phyloP scores from a whole-genome alignment of 495 filamentous ascomycete species.

The Aspergillus homomorphus region DNA sequence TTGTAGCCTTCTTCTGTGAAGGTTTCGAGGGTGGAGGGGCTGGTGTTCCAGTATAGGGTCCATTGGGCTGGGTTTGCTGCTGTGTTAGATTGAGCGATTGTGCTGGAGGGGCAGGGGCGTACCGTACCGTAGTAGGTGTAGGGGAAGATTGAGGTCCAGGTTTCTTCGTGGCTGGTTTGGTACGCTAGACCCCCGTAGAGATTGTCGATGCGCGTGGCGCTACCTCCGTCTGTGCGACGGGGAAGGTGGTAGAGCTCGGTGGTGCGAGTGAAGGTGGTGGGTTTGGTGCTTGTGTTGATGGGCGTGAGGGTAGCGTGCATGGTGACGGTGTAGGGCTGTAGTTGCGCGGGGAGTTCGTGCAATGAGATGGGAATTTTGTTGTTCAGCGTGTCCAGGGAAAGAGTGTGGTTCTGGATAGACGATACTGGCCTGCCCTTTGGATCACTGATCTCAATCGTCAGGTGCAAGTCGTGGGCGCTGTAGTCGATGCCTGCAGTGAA shows the following conservation, averaged over 20 bases:
- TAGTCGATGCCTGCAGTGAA: background rate
- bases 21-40: constrained; percentile 23
- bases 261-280: constrained; percentile 11
- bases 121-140: constrained; percentile 59
- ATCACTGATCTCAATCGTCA: background rate
- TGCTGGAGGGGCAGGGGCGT: constrained; percentile 3
- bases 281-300: background rate
- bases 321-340: background rate
- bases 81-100: background rate
- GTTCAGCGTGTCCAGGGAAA: background rate
- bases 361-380: no score
- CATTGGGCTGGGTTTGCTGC: constrained; percentile 31
- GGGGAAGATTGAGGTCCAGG: constrained; percentile 53
- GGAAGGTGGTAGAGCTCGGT: constrained; percentile 56
- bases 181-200: constrained; percentile 52
- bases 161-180: constrained; percentile 34
- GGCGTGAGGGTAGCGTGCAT: background rate
- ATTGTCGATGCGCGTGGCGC: constrained; percentile 60
- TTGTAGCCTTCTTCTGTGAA: constrained; percentile 54
- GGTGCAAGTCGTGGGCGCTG: background rate
- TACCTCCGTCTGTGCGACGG: constrained; percentile 50
- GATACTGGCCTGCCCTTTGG: background rate
- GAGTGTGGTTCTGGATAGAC: background rate
- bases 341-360: background rate
- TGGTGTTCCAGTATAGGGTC: constrained; percentile 49